Percentiles rank a stretch among this genome's conserved stretches.
These are phyloP conservation scores for Themeda triandra DNA, from an alignment of 176 grass and related monocot species.

Conservation along the genomic window DNA sequence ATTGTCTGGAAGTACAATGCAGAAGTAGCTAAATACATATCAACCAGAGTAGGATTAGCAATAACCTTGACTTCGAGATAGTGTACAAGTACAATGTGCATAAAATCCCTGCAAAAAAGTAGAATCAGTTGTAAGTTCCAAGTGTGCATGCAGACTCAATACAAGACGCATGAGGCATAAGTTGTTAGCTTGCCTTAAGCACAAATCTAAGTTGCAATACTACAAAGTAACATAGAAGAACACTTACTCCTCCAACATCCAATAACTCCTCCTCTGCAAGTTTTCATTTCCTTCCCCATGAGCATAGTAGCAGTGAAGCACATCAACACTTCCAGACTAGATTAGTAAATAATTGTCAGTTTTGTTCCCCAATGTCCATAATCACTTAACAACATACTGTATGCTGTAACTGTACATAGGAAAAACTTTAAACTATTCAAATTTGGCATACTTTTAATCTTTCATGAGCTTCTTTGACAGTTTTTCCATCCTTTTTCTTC, in stretches of 20 bases:
- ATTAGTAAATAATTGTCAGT: constrained; percentile 28
- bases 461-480: constrained; percentile 95
- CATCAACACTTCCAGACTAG: constrained; percentile 89
- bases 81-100: constrained; percentile 99
- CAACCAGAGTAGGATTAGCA: constrained; percentile 18
- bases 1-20: constrained; percentile 8
- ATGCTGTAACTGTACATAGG: not conserved
- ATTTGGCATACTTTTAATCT: constrained; percentile 73
- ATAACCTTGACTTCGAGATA: constrained; percentile 96
- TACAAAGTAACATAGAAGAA: not conserved
- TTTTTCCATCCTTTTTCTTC: constrained; percentile 95
- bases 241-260: constrained; percentile 98
- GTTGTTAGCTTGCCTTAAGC: not conserved
- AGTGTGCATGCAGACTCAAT: not conserved
- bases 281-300: constrained; percentile 92
- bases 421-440: not conserved
- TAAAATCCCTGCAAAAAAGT: constrained; percentile 83
- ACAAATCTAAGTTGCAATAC: not conserved
- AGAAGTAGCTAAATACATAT: constrained; percentile 9
- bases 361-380: not conserved
- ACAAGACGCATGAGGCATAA: not conserved
- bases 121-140: constrained; percentile 2
- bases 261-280: constrained; percentile 94
- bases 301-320: constrained; percentile 97
- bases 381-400: not conserved